Evolutionary conservation across 345 rosid genomes (phyloP).

Genomic region (Lepidium africanum): DNA sequence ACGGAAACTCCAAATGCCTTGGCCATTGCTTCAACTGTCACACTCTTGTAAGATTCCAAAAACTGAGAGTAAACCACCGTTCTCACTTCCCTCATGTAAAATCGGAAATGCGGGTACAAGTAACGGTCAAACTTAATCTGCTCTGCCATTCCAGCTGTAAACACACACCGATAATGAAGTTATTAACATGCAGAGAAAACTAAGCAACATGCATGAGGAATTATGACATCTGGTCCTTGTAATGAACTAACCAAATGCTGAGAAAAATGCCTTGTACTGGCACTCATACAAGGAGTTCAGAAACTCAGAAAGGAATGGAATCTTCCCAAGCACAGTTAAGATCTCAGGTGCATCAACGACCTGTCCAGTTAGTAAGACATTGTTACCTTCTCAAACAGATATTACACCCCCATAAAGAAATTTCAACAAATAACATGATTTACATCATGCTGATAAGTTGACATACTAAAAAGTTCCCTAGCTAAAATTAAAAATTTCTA

Average conservation of each 20-base stretch:
- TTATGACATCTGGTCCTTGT: background rate
- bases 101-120: conserved; percentile 89
- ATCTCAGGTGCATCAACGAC: conserved; percentile 99
- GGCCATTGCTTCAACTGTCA: conserved; percentile 96
- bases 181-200: background rate
- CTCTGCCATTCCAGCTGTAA: conserved; percentile 73
- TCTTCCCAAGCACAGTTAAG: conserved; percentile 92
- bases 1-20: conserved; percentile 92
- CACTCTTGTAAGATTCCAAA: conserved; percentile 94
- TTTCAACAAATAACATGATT: background rate
- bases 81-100: conserved; percentile 97
- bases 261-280: conserved; percentile 85
- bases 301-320: conserved; percentile 82
- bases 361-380: conserved; percentile 33
- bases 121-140: conserved; percentile 87
- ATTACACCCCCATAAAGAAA: background rate
- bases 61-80: conserved; percentile 92
- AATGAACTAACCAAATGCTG: conserved; percentile 72
- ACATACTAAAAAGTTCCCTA: background rate
- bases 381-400: background rate
- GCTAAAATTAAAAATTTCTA: background rate
- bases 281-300: conserved; percentile 90
- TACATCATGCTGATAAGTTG: background rate
- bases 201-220: background rate
- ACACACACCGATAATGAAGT: conserved; percentile 4